These are phyloP conservation scores for Lepiota brunneoincarnata DNA, from an alignment of 768 basidiomycete species.

Conservation along the genomic window DNA sequence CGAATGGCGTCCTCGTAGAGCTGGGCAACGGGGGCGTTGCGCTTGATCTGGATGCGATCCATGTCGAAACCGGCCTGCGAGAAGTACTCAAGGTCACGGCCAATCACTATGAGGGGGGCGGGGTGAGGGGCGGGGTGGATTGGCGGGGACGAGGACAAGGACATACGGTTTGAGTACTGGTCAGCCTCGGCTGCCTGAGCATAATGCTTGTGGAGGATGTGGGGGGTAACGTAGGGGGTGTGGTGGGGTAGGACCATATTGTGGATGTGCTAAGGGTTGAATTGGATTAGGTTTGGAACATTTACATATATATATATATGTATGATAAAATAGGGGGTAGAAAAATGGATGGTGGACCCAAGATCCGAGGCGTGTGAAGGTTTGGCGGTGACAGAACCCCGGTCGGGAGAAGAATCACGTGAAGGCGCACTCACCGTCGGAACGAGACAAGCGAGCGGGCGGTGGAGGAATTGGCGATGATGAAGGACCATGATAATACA, in stretches of 20 bases:
- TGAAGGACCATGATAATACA: background rate
- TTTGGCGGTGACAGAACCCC: slow-evolving; percentile 2
- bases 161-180: slow-evolving; percentile 55
- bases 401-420: slow-evolving; percentile 1
- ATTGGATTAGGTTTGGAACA: slow-evolving; percentile 7
- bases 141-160: background rate
- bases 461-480: background rate
- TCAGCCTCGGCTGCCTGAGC: slow-evolving; percentile 73
- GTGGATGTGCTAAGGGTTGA: slow-evolving; percentile 14
- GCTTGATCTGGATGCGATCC: slow-evolving; percentile 94
- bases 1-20: slow-evolving; percentile 98
- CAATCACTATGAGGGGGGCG: slow-evolving; percentile 63
- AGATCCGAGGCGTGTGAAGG: slow-evolving; percentile 19
- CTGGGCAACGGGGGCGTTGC: slow-evolving; percentile 85
- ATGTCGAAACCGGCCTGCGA: slow-evolving; percentile 99
- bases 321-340: slow-evolving; percentile 12
- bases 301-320: slow-evolving; percentile 16
- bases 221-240: slow-evolving; percentile 85
- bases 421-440: background rate
- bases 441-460: background rate
- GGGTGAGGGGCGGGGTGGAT: slow-evolving; percentile 7
- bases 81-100: slow-evolving; percentile 93
- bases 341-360: slow-evolving; percentile 21
- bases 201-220: slow-evolving; percentile 86
- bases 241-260: slow-evolving; percentile 70